Evolutionary conservation across 2,329 filamentous ascomycete genomes (phyloP).

Genomic region (Magnaporthales sp.): DNA sequence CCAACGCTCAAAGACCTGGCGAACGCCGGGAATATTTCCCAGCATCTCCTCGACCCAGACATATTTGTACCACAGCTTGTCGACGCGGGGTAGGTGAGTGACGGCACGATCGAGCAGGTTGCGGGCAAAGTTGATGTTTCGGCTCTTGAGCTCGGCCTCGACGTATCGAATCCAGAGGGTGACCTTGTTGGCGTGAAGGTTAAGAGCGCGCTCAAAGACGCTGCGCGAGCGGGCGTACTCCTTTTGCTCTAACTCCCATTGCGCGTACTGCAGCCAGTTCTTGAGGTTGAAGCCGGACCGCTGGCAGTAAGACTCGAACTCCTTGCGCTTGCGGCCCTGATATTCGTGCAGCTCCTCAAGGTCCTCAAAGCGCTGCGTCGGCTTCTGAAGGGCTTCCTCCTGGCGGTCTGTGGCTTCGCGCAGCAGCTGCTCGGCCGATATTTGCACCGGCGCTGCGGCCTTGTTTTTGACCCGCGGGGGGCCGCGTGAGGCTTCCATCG

Average conservation of each 20-base stretch:
- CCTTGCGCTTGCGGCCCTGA: constrained; percentile 89
- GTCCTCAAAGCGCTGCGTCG: constrained; percentile 90
- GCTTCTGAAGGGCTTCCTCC: constrained; percentile 78
- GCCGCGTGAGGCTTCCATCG: constrained; percentile 83
- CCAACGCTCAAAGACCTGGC: constrained; percentile 95
- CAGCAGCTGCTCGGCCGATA: constrained; percentile 93
- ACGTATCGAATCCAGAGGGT: constrained; percentile 78
- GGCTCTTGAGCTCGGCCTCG: constrained; percentile 89
- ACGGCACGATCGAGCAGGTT: constrained; percentile 95
- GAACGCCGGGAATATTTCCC: constrained; percentile 82
- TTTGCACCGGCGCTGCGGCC: constrained; percentile 81
- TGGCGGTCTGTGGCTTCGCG: constrained; percentile 96
- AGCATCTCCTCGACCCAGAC: constrained; percentile 98
- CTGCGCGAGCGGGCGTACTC: constrained; percentile 87
- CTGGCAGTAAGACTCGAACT: constrained; percentile 96
- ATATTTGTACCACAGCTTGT: constrained; percentile 99
- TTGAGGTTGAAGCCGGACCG: constrained; percentile 94
- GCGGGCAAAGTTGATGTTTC: constrained; percentile 94
- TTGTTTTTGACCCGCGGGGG: constrained; percentile 98
- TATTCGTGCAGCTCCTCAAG: constrained; percentile 97
- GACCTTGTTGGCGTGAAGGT: constrained; percentile 81
- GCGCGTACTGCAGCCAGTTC: constrained; percentile 97
- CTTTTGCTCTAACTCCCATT: constrained; percentile 97
- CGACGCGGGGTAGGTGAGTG: constrained; percentile 78
- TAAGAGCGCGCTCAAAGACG: constrained; percentile 89